phyloP scores from a whole-genome alignment of 352 stramenopile genomes.

The Vaucheria bursata region DNA sequence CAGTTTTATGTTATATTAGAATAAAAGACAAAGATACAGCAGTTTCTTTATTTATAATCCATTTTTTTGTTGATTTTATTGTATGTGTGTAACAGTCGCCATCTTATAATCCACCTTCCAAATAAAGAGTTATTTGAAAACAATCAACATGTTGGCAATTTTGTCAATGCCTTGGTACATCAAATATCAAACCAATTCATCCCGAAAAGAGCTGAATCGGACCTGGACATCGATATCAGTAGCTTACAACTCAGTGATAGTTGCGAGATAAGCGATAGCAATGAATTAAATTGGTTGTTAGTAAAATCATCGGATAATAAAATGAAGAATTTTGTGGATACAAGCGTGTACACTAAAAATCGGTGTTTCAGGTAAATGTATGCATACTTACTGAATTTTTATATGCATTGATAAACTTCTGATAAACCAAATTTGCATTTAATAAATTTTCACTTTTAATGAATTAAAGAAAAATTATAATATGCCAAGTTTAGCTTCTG shows the following conservation, averaged over 20 bases:
- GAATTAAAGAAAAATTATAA: too few relatives aligned
- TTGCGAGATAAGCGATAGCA: background rate
- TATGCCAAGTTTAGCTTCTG: too few relatives aligned
- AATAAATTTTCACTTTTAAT: too few relatives aligned
- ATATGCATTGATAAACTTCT: too few relatives aligned
- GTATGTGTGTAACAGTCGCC: constrained; percentile 69
- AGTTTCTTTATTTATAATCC: constrained; percentile 9
- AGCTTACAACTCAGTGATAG: background rate
- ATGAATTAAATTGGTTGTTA: background rate
- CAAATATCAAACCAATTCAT: background rate
- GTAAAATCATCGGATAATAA: background rate
- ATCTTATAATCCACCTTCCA: constrained; percentile 78
- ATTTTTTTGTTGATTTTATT: constrained; percentile 75
- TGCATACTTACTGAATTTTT: too few relatives aligned
- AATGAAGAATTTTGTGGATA: background rate
- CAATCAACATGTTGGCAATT: constrained; percentile 69
- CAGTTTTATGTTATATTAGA: too few relatives aligned
- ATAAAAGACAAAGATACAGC: too few relatives aligned
- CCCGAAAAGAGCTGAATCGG: background rate
- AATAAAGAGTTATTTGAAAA: constrained; percentile 64
- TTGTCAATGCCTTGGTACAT: constrained; percentile 67
- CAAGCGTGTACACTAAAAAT: constrained; percentile 3
- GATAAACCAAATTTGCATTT: too few relatives aligned
- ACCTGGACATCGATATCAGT: background rate
- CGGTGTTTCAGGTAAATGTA: background rate